Evolutionary conservation across 129 eudicot genomes (phyloP).

Genomic region (Rutidosis leptorrhynchoides): DNA sequence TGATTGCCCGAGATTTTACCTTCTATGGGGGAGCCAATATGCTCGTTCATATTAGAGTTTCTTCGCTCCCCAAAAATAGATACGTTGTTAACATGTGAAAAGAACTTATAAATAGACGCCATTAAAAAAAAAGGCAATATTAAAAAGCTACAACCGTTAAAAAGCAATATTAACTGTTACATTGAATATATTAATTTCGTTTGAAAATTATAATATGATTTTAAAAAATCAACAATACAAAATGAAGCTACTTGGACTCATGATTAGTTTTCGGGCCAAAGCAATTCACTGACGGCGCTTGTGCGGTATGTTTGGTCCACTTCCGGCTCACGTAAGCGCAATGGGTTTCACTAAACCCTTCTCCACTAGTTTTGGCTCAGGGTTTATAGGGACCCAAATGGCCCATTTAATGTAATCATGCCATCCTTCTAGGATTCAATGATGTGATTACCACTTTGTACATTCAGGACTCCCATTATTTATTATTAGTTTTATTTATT

Average conservation of each 20-base stretch:
- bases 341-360: constrained; percentile 20
- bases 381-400: constrained; percentile 7
- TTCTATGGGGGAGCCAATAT: too few relatives aligned
- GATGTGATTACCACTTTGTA: constrained; percentile 10
- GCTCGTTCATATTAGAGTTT: too few relatives aligned
- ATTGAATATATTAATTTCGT: too few relatives aligned
- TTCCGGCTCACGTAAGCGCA: constrained; percentile 13
- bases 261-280: constrained; percentile 16
- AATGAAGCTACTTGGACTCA: constrained; percentile 2
- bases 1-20: too few relatives aligned
- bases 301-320: constrained; percentile 17
- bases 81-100: too few relatives aligned
- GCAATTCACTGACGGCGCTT: constrained; percentile 19
- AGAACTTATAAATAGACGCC: too few relatives aligned
- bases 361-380: constrained; percentile 11
- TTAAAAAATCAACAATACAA: neutral
- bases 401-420: constrained; percentile 15
- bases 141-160: too few relatives aligned
- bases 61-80: too few relatives aligned
- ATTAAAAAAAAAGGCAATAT: too few relatives aligned
- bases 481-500: neutral
- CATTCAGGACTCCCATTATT: neutral
- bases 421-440: constrained; percentile 4
- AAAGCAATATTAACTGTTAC: too few relatives aligned
- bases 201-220: too few relatives aligned